phyloP scores from a whole-genome alignment of 2,329 filamentous ascomycete genomes.

The Ophiostoma novo-ulmi region DNA sequence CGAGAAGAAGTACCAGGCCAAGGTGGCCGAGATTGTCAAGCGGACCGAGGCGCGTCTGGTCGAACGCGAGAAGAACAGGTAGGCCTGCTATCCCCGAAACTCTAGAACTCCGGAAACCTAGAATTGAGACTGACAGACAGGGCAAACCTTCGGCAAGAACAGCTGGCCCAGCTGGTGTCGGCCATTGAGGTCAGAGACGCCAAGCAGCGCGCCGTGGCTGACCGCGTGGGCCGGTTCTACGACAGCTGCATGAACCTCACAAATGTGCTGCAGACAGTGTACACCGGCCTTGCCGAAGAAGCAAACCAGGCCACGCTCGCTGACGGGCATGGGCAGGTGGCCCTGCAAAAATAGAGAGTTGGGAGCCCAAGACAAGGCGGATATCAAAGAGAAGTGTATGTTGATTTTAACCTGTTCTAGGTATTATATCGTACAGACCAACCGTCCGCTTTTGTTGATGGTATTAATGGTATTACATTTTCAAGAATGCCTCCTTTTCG shows the following conservation, averaged over 20 bases:
- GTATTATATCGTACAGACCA: conserved; percentile 20
- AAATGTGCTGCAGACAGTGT: conserved; percentile 27
- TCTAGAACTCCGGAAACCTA: not conserved
- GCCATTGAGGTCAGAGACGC: conserved; percentile 28
- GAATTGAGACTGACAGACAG: conserved; percentile 14
- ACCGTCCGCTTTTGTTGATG: not conserved
- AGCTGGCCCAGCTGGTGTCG: conserved; percentile 26
- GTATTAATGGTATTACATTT: not conserved
- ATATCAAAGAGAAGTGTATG: not conserved
- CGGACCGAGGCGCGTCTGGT: conserved; percentile 25
- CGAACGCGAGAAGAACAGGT: conserved; percentile 23
- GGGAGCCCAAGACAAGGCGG: too few species aligned
- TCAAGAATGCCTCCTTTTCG: not conserved
- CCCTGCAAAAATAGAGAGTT: not conserved
- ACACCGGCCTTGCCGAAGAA: conserved; percentile 26
- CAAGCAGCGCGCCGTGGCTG: conserved; percentile 28
- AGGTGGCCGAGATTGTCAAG: conserved; percentile 28
- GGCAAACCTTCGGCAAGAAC: conserved; percentile 20
- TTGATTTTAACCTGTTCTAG: not conserved
- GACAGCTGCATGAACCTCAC: conserved; percentile 27
- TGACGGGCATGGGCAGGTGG: not conserved
- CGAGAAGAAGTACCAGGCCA: conserved; percentile 25
- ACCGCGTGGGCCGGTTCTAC: conserved; percentile 27
- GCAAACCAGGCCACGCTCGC: conserved; percentile 22
- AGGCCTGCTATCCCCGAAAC: not conserved